Evolutionary conservation across 1,139 yeast genomes (phyloP).

Genomic region (Yamadazyma pseudoaaseri): DNA sequence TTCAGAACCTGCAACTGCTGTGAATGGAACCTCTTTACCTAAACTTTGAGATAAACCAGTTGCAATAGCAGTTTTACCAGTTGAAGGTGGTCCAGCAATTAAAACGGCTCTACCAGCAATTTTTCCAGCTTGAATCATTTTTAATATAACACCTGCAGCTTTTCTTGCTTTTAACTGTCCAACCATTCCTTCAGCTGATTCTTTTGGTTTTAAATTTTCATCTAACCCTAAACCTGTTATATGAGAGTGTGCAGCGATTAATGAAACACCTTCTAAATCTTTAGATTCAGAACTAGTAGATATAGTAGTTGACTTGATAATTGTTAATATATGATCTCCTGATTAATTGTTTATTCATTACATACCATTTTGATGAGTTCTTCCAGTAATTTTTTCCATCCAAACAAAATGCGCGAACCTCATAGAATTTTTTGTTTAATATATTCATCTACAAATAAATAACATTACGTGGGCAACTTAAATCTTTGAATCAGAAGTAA

Average conservation of each 20-base stretch:
- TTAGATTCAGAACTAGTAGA: conserved; percentile 38
- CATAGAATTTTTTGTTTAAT: too few relatives aligned
- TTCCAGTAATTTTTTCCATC: background rate
- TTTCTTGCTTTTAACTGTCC: conserved; percentile 94
- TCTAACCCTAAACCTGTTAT: conserved; percentile 94
- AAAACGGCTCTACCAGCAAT: conserved; percentile 97
- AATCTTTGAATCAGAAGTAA: conserved; percentile 20
- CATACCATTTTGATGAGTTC: conserved; percentile 5
- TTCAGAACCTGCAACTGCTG: conserved; percentile 93
- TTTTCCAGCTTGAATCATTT: conserved; percentile 89
- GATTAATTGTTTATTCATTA: background rate
- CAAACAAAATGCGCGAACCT: background rate
- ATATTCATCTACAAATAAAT: background rate
- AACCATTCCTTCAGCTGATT: conserved; percentile 89
- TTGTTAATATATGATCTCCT: conserved; percentile 12
- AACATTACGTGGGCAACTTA: conserved; percentile 6
- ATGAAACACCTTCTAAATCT: conserved; percentile 57
- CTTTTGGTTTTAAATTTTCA: conserved; percentile 82
- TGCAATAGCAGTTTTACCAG: conserved; percentile 98
- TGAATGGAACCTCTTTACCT: conserved; percentile 92
- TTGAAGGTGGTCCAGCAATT: conserved; percentile 97
- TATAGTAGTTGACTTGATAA: conserved; percentile 24
- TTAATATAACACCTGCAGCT: conserved; percentile 92
- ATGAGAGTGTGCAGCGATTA: conserved; percentile 96
- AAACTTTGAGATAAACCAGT: conserved; percentile 91